Percentiles rank a stretch among this genome's conserved stretches.
Evolutionary conservation across 2,329 filamentous ascomycete genomes (phyloP).

Genomic region (Arthrinium phaeospermum): DNA sequence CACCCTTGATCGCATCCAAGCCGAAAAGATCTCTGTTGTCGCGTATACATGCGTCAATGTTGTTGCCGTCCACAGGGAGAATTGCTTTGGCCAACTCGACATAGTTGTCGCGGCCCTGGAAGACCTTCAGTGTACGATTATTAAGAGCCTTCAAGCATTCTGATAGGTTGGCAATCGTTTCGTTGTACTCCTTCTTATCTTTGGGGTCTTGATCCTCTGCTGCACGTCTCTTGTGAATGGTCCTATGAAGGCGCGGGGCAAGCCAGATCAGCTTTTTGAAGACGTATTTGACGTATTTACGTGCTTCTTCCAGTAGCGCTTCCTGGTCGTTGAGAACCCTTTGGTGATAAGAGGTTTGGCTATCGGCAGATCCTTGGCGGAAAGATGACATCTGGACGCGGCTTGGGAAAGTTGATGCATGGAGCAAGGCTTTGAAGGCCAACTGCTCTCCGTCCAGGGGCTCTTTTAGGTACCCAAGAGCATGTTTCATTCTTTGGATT

Average conservation of each 20-base stretch:
- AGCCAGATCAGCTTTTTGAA: constrained; percentile 22
- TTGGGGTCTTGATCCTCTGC: background rate
- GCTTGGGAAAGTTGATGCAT: constrained; percentile 26
- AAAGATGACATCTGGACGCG: background rate
- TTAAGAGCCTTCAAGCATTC: background rate
- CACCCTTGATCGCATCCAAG: background rate
- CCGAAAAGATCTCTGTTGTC: background rate
- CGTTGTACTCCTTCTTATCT: background rate
- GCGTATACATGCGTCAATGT: background rate
- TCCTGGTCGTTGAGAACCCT: background rate
- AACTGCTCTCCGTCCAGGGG: background rate
- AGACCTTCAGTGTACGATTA: constrained; percentile 3
- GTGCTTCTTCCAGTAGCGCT: background rate
- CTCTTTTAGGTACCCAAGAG: background rate
- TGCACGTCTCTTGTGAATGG: background rate
- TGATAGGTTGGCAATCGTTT: background rate
- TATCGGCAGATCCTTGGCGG: background rate
- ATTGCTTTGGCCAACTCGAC: constrained; percentile 4
- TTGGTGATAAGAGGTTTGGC: background rate
- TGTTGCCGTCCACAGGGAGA: background rate
- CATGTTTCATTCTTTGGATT: background rate
- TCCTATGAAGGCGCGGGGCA: constrained; percentile 9
- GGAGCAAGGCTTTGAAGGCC: constrained; percentile 21
- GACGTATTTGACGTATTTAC: background rate
- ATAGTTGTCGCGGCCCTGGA: constrained; percentile 13